Percentiles rank a stretch among this genome's conserved stretches.
These are phyloP conservation scores for Schrenkiella parvula DNA, from an alignment of 345 rosid species.

Conservation along the genomic window DNA sequence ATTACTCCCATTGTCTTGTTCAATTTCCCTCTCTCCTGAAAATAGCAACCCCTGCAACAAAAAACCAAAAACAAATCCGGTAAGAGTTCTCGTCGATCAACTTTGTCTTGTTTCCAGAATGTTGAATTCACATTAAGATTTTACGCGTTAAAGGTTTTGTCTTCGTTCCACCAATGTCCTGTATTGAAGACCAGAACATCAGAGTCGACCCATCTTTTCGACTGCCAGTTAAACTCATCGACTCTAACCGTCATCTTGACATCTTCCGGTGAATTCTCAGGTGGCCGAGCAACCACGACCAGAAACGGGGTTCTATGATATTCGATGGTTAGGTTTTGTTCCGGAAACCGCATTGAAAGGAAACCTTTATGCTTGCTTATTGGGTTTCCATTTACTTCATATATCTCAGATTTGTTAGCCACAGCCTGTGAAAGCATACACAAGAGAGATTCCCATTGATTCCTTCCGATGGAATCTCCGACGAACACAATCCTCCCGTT, in stretches of 20 bases:
- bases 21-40: conserved; percentile 60
- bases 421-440: conserved; percentile 72
- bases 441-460: conserved; percentile 84
- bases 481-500: conserved; percentile 75
- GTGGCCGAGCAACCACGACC: conserved; percentile 53
- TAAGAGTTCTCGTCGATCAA: neutral
- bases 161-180: conserved; percentile 85
- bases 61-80: neutral
- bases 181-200: conserved; percentile 67
- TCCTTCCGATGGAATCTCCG: conserved; percentile 88
- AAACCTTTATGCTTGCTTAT: conserved; percentile 82
- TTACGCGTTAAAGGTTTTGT: conserved; percentile 54
- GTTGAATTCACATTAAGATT: neutral
- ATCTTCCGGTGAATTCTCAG: conserved; percentile 38
- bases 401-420: conserved; percentile 50
- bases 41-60: conserved; percentile 58
- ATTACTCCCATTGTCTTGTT: conserved; percentile 53
- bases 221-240: conserved; percentile 63
- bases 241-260: conserved; percentile 52
- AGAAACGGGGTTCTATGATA: conserved; percentile 80
- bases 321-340: conserved; percentile 63
- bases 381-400: conserved; percentile 64
- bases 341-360: conserved; percentile 67
- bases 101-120: neutral
- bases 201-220: conserved; percentile 59